Evolutionary conservation across 2,329 filamentous ascomycete genomes (phyloP).

Genomic region (Aureobasidium uvarum): DNA sequence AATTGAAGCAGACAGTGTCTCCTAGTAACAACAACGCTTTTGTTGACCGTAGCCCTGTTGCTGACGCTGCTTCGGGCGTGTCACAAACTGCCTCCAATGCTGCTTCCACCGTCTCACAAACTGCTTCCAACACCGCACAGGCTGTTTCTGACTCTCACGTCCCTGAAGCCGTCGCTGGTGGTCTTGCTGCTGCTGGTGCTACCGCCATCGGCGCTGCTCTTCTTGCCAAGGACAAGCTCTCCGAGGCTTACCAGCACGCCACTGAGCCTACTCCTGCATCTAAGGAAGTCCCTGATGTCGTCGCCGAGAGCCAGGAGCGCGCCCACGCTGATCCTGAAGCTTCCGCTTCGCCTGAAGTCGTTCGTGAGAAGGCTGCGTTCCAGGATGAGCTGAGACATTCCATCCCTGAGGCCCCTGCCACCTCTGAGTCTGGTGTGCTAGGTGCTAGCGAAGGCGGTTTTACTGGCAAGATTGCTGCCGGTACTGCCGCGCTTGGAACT

Average conservation of each 20-base stretch:
- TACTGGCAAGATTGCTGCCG: conserved; percentile 46
- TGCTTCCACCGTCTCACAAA: conserved; percentile 6
- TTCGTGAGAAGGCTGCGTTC: conserved; percentile 48
- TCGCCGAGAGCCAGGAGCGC: conserved; percentile 68
- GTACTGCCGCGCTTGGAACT: conserved; percentile 43
- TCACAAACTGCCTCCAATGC: background rate
- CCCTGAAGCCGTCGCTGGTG: conserved; percentile 44
- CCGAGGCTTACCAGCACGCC: conserved; percentile 34
- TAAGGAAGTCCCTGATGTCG: conserved; percentile 57
- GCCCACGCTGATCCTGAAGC: conserved; percentile 64
- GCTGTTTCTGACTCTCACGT: conserved; percentile 35
- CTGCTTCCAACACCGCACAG: conserved; percentile 1
- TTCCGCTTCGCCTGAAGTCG: conserved; percentile 59
- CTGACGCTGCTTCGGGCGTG: conserved; percentile 4
- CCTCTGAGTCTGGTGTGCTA: conserved; percentile 32
- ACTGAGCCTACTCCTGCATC: conserved; percentile 33
- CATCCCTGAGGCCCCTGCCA: conserved; percentile 47
- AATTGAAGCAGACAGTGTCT: conserved; percentile 66
- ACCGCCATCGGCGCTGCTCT: conserved; percentile 41
- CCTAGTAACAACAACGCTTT: conserved; percentile 30
- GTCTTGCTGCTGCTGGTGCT: conserved; percentile 41
- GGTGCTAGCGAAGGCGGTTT: conserved; percentile 41
- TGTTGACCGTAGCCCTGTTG: conserved; percentile 30
- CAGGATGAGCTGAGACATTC: conserved; percentile 59
- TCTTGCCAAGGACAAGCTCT: conserved; percentile 37